Evolutionary conservation across 2,329 filamentous ascomycete genomes (phyloP), one percentile per base, ranked within the genome.

Genomic region (Talaromyces funiculosus): DNA sequence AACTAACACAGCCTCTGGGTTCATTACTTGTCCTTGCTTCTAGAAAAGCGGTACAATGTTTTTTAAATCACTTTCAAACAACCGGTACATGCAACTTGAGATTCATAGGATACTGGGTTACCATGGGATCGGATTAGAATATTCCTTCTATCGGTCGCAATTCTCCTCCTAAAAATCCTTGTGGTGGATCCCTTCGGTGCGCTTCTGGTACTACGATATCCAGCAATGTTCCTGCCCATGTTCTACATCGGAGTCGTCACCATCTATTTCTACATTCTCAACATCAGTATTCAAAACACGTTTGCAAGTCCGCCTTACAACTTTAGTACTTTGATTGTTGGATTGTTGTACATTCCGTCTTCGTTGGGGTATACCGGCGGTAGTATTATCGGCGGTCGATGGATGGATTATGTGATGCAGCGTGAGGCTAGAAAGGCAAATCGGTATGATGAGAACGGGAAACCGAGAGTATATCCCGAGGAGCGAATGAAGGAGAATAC

Each of bases 371-470:
- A 61, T 45, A 61, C 57, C n/a, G n/a, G 26, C 22, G 59, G 53
- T 8, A 57, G 59, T 35, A 33, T 61, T 9, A n/a, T 61, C 22
- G 59, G 59, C 16, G 59, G 59, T 10, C 43, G 59, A 35, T 61
- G 59, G 59, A 57, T 57, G 59, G 59, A 61, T 26, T 29, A 51
- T 51, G 53, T 61, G 6, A 61, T 61, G 59, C 33, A 51, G 26
- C 59, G 59, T 26, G 53, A 54, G 31, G 59, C 59, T 4, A 42
- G 43, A 42, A 57, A 56, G 20, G 53, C 53, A 16, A 53, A 57
- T 24, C 59, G 53, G 2, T 57, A n/a, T 18, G 59, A 61, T 35
- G 53, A 51, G 2, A 35, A 35, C 22, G 53, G 59, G 3, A 61
- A 42, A 20, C 53, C 53, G 10, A 42, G 29, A 31, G 22, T 61